Base-by-base conservation (phyloP, 2,329 filamentous ascomycete species). In the Fusarium caatingaense region DNA sequence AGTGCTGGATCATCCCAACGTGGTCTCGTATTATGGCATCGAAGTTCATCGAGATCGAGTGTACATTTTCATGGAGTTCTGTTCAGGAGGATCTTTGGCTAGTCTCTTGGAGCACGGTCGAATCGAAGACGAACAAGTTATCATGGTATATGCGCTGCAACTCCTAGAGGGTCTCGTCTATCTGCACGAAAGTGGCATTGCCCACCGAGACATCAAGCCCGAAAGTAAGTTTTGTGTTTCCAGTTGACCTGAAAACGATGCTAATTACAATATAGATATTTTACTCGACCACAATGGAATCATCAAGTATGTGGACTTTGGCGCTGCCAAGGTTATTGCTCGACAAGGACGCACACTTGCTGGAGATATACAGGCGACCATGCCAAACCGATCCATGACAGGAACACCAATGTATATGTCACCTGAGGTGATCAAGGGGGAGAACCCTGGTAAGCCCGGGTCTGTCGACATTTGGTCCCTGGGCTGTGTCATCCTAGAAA, bases 21-120 rank as follows among this genome's bases (percentile, higher is more conserved):
- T 99, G 66, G 97, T 99, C 23, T 95, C 94, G 12, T 99, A 99
- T 81, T 96, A 96, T 77, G 96, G 96, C 62, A 98, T 99, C 76
- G 96, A 99, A 80, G 96, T 98, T 5, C 96, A 99, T 81, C 89
- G 96, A 68, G 96, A 99, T 84, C 96, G 97, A 78, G 96, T 99
- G n/a, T 99, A 98, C 81, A 98, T 99, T 72, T 99, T 99, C 79
- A 99, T 99, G 96, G 96, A 99, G 80, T 98, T 97, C 81, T 99
- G 96, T 80, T 97, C 94, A 7, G 95, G 96, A 54, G 96, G 96
- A 21, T 98, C 95, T 18, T 85, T 99, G 50, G 94, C 96, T 44
- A 92, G 89, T 53, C 83, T 99, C 55, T 85, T 99, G 44, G 96
- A 99, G 79, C 95, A 99, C 77, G 96, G 96, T 15, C 92, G 96